Base-by-base conservation (phyloP, 2,329 filamentous ascomycete genomes). In the Alternaria triticina region DNA sequence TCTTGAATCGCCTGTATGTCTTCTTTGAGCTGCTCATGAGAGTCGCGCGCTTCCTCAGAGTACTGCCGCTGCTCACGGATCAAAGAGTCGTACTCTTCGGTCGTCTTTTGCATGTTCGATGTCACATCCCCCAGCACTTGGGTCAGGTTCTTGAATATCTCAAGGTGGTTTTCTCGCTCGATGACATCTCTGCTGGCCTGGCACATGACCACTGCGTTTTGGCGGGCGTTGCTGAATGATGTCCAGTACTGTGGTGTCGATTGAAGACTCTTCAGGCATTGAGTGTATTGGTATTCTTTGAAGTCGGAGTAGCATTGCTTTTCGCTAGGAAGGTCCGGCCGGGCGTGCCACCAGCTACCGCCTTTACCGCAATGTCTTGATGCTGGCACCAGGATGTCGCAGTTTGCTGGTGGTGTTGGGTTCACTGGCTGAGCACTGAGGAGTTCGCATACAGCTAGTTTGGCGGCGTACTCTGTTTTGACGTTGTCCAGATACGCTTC, bases 401-500 rank as follows among this genome's bases (percentile, higher is more conserved):
- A 91, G 23, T 83, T 70, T 4, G 77, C 62, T 3, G 89, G 88
- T 40, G 87, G 79, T 3, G 75, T 59, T 15, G 84, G 82, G 11
- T 83, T 82, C 3, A 50, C 56, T 12, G 67, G 68, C 20, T 73
- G 72, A 17, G 86, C 85, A 20, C 83, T 84, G 11, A 82, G 81
- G 8, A 90, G 81, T 70, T 91, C 89, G 68, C 89, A 91, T 9
- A 90, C 81, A 11, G 89, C 88, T 15, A 91, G 81, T 47, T 88
- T 85, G 9, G 86, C 86, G 3, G 88, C 88, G 66, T 89, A 91
- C 30, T 87, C 82, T 5, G 86, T 87, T 65, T 85, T 87, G 57
- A 79, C 70, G 12, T 74, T 74, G 43, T 80, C 78, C n/a, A 81
- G 63, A 10, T 75, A 69, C 5, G 69, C 64, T 40, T 79, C 76